Base-by-base conservation (phyloP, 1,284 basidiomycete species). In the Trichosporon coremiiforme region DNA sequence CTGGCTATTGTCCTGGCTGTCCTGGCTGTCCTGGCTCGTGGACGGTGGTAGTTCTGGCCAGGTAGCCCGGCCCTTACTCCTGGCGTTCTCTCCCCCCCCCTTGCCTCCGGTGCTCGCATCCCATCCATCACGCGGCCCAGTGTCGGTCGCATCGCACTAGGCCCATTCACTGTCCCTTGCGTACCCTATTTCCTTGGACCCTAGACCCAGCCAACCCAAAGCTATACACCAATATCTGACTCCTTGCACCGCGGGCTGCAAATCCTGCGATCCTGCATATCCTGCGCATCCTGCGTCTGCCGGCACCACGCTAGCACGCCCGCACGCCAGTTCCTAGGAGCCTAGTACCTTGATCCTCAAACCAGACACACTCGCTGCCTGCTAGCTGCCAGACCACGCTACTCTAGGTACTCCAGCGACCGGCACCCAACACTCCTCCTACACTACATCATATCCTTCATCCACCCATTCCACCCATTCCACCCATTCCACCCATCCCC, bases 361-460 rank as follows among this genome's bases (percentile, higher is more conserved):
- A 60, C 57, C 29, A 53, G 5, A 53, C 57, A 60, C 55, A 57
- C 55, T 4, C 29, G 22, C 17, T 2, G 12, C 20, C n/a, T 10
- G 20, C n/a, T 20, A 53, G 20, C 47, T 20, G n/a, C 20, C 47
- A 53, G 47, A 53, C 47, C 47, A 53, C 47, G 20, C 47, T 53
- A 53, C 47, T 20, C 20, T 4, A 22, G 47, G 20, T 53, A 53
- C 47, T 53, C 47, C 47, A 53, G 47, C 20, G 47, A 53, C 47
- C 47, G 47, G 47, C 47, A 22, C 47, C 47, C 47, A 53, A 53
- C 47, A 53, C 20, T 22, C 47, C 31, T 22, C n/a, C 57, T 35
- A 33, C 57, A 60, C 57, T 60, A 60, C 57, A 60, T 64, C 36
- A 64, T 64, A 64, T 64, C 64, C 36, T 47, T 15, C 64, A 47